These are phyloP conservation scores for Fusarium sp. DNA, from an alignment of 2,329 filamentous ascomycete species.

Conservation along the genomic window DNA sequence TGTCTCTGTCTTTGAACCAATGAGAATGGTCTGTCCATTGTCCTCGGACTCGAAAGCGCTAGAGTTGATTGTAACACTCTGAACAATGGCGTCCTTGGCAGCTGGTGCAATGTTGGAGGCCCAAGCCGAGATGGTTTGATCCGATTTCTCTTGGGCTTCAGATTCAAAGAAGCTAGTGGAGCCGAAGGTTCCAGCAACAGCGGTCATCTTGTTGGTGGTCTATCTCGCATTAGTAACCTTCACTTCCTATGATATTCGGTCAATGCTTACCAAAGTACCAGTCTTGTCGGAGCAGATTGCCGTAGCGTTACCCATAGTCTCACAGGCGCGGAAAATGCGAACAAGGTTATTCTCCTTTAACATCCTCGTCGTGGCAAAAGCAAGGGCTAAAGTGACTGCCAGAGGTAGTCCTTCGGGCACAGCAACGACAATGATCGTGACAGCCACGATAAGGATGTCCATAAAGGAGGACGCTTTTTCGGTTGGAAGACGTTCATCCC, in stretches of 20 bases:
- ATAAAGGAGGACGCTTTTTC: conserved; percentile 84
- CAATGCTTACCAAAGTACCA: conserved; percentile 63
- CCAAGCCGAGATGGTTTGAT: conserved; percentile 6
- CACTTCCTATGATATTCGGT: no score
- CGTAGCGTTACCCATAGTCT: conserved; percentile 85
- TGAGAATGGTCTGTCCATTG: conserved; percentile 74
- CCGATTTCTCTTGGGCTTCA: conserved; percentile 55
- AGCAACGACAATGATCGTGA: conserved; percentile 84
- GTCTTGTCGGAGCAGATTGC: conserved; percentile 79
- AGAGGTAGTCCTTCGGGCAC: conserved; percentile 83
- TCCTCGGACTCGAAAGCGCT: conserved; percentile 82
- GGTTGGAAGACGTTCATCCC: conserved; percentile 68
- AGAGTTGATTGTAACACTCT: conserved; percentile 72
- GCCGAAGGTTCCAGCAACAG: conserved; percentile 72
- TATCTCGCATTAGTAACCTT: no score
- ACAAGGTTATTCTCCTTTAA: conserved; percentile 83
- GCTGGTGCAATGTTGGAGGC: conserved; percentile 45
- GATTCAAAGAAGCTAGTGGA: conserved; percentile 65
- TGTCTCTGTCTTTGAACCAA: conserved; percentile 84
- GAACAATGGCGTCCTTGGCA: conserved; percentile 50
- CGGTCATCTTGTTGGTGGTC: conserved; percentile 75
- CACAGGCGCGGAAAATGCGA: conserved; percentile 81
- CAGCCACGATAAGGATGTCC: conserved; percentile 82
- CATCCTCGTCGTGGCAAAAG: conserved; percentile 84
- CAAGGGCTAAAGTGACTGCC: conserved; percentile 82